phyloP scores from a whole-genome alignment of 805 yeast genomes.

The Candida peoriensis region DNA sequence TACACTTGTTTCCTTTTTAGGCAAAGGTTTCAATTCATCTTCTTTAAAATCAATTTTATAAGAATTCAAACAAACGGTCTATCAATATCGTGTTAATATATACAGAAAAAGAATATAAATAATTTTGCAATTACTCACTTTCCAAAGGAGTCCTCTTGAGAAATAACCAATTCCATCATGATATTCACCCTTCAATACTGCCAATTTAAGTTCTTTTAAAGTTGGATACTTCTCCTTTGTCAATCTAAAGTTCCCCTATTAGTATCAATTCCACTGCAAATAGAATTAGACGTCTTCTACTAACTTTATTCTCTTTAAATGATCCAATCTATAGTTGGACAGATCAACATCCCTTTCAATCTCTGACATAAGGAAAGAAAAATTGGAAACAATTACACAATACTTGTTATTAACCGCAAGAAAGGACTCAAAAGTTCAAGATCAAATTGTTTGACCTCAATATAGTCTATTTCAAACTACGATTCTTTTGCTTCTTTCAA shows the following conservation, averaged over 20 bases:
- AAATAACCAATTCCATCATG: constrained; percentile 12
- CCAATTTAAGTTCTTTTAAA: constrained; percentile 14
- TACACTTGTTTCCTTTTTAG: neutral
- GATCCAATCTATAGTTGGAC: too few species aligned
- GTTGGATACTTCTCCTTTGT: constrained; percentile 17
- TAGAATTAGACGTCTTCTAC: neutral
- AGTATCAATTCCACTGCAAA: too few species aligned
- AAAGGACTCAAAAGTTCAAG: too few species aligned
- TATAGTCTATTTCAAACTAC: too few species aligned
- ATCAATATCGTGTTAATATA: neutral
- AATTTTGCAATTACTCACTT: constrained; percentile 3
- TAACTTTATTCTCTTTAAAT: too few species aligned
- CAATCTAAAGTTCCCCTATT: constrained; percentile 12
- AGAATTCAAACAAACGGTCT: constrained; percentile 18
- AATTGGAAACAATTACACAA: too few species aligned
- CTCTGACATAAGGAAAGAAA: too few species aligned
- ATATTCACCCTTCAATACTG: constrained; percentile 21
- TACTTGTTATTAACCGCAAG: too few species aligned
- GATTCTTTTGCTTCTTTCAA: too few species aligned
- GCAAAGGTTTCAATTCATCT: constrained; percentile 16
- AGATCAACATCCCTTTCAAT: too few species aligned
- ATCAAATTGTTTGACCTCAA: too few species aligned
- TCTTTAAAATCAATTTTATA: constrained; percentile 14
- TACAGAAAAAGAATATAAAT: neutral
- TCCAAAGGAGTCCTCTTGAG: constrained; percentile 20